phyloP scores from a whole-genome alignment of 441 rosid genomes.

The Macaranga tanarius region DNA sequence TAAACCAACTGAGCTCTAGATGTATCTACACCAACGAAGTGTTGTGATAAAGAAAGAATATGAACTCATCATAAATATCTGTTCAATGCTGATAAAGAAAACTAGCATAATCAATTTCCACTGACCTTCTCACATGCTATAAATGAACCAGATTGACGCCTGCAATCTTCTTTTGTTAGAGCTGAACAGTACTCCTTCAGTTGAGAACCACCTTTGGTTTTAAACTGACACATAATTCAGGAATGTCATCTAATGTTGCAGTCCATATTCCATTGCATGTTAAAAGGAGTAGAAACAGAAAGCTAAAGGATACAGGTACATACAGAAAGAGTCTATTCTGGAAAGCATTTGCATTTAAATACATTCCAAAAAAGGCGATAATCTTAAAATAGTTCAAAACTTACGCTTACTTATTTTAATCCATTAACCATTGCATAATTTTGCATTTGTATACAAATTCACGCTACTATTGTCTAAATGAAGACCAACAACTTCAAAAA shows the following conservation, averaged over 20 bases:
- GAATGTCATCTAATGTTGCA: conserved; percentile 12
- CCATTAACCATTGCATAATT: background rate
- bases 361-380: background rate
- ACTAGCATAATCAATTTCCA: background rate
- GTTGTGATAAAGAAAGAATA: background rate
- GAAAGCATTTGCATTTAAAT: background rate
- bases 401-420: background rate
- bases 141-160: conserved; percentile 76
- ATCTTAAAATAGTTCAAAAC: background rate
- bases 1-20: background rate
- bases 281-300: background rate
- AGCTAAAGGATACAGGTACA: background rate
- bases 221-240: conserved; percentile 56
- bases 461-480: too few relatives aligned
- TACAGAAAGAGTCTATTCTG: background rate
- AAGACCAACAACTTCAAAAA: background rate
- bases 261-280: background rate
- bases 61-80: background rate
- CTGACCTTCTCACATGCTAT: conserved; percentile 89
- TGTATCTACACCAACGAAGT: background rate
- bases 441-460: background rate
- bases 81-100: conserved; percentile 1
- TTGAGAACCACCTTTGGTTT: conserved; percentile 97
- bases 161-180: conserved; percentile 92
- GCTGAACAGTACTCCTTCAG: conserved; percentile 89